Evolutionary conservation across 2,329 filamentous ascomycete genomes (phyloP), one percentile per base, ranked within the genome.

Genomic region (Bipolaris oryzae): DNA sequence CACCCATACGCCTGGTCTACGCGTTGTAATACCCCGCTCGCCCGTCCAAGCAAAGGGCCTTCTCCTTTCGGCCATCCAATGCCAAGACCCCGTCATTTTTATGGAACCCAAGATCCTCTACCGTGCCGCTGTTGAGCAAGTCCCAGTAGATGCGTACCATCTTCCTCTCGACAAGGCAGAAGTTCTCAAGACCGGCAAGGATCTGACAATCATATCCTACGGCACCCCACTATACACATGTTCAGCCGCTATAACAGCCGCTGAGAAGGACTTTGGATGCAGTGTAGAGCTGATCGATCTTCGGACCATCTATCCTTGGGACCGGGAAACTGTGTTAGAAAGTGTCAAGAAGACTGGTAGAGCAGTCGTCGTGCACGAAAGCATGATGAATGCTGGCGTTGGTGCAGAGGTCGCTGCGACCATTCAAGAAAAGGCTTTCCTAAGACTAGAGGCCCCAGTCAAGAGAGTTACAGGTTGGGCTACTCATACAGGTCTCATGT

Each of bases 71-170:
- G 92, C 96, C 50, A 86, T 86, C 49, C 86, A 80, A 79, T 87
- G 83, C 68, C 91, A 92, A 60, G 93, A 97, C 74, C 93, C 93
- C 0, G 91, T 94, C 60, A 81, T 97, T 50, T 96, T 97, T 77
- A 88, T 97, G 88, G 93, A 97, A 74, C 93, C 93, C 42, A 97
- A 97, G 79, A 90, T 95, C 44, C 81, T 97, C 11, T 97, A 97
- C 76, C 88, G 93, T 18, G 92, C 93, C 0, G 91, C 93, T 0
- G 91, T 96, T 25, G 93, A 97, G 76, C 91, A 96, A 74, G 93
- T 97, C 1, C 93, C 93, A 0, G 85, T 87, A 1, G 89, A 87
- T 20, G 80, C 90, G 3, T 97, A 95, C 74, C 87, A 87, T n/a
- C 83, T 97, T 13, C 92, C 92, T 0, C 81, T 97, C 10, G 91